Conservation (phyloP, 78 protist genomes). For the Corallochytrium limacisporum region DNA sequence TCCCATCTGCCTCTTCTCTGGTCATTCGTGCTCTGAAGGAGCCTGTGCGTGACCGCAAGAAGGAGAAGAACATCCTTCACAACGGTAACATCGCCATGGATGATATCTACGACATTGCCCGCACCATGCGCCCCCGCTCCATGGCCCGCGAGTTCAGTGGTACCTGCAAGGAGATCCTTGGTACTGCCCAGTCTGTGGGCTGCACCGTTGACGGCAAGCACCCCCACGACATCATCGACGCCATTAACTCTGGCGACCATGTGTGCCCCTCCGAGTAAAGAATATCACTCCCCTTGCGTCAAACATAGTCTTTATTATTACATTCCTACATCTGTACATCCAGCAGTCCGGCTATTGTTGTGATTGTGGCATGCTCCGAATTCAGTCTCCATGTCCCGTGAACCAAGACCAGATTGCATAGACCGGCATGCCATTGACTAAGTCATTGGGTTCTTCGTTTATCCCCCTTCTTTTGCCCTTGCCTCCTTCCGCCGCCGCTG, state of each 20-base stretch:
- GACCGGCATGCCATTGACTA: no score
- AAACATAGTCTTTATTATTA: no score
- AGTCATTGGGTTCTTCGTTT: no score
- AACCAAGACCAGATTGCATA: no score
- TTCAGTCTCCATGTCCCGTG: no score
- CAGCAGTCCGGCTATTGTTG: no score
- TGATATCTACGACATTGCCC: conserved; percentile 74
- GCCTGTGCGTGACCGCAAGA: conserved; percentile 96
- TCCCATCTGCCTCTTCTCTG: conserved; percentile 89
- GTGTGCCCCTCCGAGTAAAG: conserved; percentile 20
- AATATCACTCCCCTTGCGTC: no score
- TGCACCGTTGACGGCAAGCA: conserved; percentile 83
- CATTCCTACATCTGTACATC: no score
- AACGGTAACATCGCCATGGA: conserved; percentile 79
- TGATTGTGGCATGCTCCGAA: no score
- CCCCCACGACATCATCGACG: conserved; percentile 63
- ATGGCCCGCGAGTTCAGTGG: conserved; percentile 71
- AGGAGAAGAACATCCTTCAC: conserved; percentile 94
- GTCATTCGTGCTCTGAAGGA: conserved; percentile 94
- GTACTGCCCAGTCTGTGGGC: conserved; percentile 85
- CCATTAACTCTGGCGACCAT: conserved; percentile 51
- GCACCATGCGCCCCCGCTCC: conserved; percentile 62
- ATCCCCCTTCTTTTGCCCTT: no score
- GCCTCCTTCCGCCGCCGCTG: no score
- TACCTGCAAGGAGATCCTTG: conserved; percentile 88